Base-by-base conservation (phyloP, 495 filamentous ascomycete genomes). In the Lindgomyces ingoldianus region DNA sequence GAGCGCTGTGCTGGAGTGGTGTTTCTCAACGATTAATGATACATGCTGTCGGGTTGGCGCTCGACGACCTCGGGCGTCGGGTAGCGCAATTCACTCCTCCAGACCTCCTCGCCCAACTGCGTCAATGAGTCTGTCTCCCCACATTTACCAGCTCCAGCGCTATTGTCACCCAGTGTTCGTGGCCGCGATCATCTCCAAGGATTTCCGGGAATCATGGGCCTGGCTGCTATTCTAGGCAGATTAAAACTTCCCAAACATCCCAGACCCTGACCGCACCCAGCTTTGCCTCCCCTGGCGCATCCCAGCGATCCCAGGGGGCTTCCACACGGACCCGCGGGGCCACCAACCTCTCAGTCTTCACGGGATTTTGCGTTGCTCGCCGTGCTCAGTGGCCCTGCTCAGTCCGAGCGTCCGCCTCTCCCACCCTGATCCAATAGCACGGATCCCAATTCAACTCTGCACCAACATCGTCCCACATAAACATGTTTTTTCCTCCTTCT, bases 361-460 rank as follows among this genome's bases (percentile, higher is more conserved):
- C 51, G 18, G 47, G 44, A 61, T 55, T 50, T 36, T 21, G 57
- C 60, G 39, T 54, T 25, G 54, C 29, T 36, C 33, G 25, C 29
- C 14, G 29, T 36, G 21, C 50, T 19, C 48, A 25, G 45, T 18
- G 27, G n/a, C 33, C 9, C 53, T 18, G 57, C 47, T 44, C 50
- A 59, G 41, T 42, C 64, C 49, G 42, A 36, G 64, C 64, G 49
- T 47, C 59, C 25, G 45, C 51, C 52, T 30, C 46, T 39, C 36
- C 62, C 62, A 48, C 44, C 56, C 39, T 36, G 27, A 47, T 39
- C 65, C 65, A 64, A 64, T 68, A n/a, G 65, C 60, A 48, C 47
- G 21, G 3, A 46, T 44, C 48, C 29, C 65, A 49, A 47, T 60
- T 45, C 27, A 41, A 39, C 39, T 44, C 49, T 30, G 52, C 54